These are phyloP conservation scores for Hibiscus tridactylites DNA, from an alignment of 345 rosid genomes.

Conservation along the genomic window DNA sequence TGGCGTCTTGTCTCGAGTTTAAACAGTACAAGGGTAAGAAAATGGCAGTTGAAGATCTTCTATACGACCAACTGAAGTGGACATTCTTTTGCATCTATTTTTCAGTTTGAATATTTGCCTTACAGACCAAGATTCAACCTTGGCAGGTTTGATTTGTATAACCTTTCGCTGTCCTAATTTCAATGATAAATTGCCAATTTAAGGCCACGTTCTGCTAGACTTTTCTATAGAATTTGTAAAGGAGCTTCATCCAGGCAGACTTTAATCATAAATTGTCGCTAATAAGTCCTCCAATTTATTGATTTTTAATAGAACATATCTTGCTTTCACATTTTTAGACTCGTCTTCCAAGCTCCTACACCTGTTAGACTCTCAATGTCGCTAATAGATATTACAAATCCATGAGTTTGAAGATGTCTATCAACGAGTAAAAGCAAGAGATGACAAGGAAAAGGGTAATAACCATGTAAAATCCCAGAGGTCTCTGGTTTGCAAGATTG, in stretches of 20 bases:
- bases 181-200: background rate
- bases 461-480: background rate
- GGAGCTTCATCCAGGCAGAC: background rate
- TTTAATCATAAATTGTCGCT: background rate
- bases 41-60: background rate
- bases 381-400: too few species aligned
- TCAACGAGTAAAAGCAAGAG: slow-evolving; percentile 5
- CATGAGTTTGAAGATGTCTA: too few species aligned
- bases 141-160: background rate
- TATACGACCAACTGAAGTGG: background rate
- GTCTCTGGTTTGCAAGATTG: background rate
- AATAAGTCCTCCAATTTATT: background rate
- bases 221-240: background rate
- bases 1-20: background rate
- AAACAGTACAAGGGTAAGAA: too few species aligned
- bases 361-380: too few species aligned
- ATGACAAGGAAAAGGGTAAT: slow-evolving; percentile 1
- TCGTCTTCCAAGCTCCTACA: too few species aligned
- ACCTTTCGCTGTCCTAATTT: background rate
- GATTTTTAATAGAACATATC: background rate
- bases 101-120: background rate
- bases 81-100: background rate
- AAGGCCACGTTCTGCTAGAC: background rate
- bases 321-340: background rate
- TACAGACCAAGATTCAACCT: background rate